Evolutionary conservation across 805 yeast genomes (phyloP).

Genomic region (Zygosaccharomyces rouxii): DNA sequence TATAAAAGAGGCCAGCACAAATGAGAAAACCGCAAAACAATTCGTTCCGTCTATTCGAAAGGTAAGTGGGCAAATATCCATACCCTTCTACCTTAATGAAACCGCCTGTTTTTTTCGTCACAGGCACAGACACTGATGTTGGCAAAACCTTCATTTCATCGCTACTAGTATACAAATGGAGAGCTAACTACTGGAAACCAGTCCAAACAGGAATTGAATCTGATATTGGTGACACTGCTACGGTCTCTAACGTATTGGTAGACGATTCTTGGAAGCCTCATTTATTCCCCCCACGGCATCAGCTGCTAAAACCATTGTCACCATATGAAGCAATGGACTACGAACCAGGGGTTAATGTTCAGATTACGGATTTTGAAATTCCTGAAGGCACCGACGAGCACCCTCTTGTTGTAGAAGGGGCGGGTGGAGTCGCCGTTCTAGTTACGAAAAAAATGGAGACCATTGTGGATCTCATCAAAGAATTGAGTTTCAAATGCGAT

Average conservation of each 20-base stretch:
- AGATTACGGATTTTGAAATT: slow-evolving; percentile 15
- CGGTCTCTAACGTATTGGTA: slow-evolving; percentile 7
- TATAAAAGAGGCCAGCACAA: too few species aligned
- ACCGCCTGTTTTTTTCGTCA: slow-evolving; percentile 25
- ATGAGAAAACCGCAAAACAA: too few species aligned
- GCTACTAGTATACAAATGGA: slow-evolving; percentile 26
- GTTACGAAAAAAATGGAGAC: slow-evolving; percentile 23
- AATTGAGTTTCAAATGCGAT: slow-evolving; percentile 8
- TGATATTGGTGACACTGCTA: slow-evolving; percentile 28
- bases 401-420: slow-evolving; percentile 31
- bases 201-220: slow-evolving; percentile 31
- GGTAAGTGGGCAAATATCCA: too few species aligned
- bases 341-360: slow-evolving; percentile 17
- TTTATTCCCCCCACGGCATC: slow-evolving; percentile 18
- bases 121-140: slow-evolving; percentile 36
- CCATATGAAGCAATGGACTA: slow-evolving; percentile 31
- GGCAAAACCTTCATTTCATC: slow-evolving; percentile 33
- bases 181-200: slow-evolving; percentile 33
- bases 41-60: too few species aligned
- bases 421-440: slow-evolving; percentile 33
- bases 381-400: slow-evolving; percentile 14
- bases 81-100: slow-evolving; percentile 2
- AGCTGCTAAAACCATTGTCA: slow-evolving; percentile 25
- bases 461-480: slow-evolving; percentile 25
- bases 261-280: slow-evolving; percentile 10